Evolutionary conservation across 2,329 filamentous ascomycete genomes (phyloP).

Genomic region (Clonostachys rosea): DNA sequence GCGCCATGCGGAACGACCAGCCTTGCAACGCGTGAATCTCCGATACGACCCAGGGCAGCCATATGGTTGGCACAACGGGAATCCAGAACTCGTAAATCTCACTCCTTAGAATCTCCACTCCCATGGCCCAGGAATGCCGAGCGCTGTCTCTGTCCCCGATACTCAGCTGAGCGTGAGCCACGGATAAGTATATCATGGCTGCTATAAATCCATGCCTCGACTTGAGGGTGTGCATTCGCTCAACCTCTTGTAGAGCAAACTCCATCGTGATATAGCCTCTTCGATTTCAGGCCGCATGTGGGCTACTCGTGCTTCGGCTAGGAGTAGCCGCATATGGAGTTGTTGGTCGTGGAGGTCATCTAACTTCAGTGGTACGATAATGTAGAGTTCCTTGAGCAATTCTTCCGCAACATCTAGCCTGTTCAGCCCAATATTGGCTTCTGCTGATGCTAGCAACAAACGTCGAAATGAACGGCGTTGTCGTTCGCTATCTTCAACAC

Average conservation of each 20-base stretch:
- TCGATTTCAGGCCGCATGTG: conserved; percentile 8
- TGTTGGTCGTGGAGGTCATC: conserved; percentile 23
- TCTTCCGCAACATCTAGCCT: conserved; percentile 6
- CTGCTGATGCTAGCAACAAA: conserved; percentile 13
- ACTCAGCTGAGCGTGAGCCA: conserved; percentile 17
- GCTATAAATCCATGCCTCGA: conserved; percentile 12
- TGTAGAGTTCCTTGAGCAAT: conserved; percentile 6
- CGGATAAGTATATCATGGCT: conserved; percentile 17
- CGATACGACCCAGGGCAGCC: conserved; percentile 16
- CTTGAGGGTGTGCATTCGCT: conserved; percentile 12
- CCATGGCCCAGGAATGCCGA: conserved; percentile 13
- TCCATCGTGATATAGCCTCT: conserved; percentile 13
- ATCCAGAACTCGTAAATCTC: conserved; percentile 23
- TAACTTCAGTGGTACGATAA: conserved; percentile 11
- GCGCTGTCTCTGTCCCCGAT: conserved; percentile 9
- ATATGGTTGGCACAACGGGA: conserved; percentile 17
- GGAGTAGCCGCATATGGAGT: conserved; percentile 18
- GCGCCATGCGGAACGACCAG: conserved; percentile 23
- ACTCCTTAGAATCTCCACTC: conserved; percentile 11
- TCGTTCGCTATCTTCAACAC: conserved; percentile 4
- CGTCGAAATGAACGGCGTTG: conserved; percentile 14
- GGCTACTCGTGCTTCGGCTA: conserved; percentile 13
- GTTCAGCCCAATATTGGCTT: conserved; percentile 13
- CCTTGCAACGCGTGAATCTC: conserved; percentile 14
- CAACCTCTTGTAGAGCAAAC: conserved; percentile 8